Conservation (phyloP, 169 alveolate species). For the Cryptosporidium felis region DNA sequence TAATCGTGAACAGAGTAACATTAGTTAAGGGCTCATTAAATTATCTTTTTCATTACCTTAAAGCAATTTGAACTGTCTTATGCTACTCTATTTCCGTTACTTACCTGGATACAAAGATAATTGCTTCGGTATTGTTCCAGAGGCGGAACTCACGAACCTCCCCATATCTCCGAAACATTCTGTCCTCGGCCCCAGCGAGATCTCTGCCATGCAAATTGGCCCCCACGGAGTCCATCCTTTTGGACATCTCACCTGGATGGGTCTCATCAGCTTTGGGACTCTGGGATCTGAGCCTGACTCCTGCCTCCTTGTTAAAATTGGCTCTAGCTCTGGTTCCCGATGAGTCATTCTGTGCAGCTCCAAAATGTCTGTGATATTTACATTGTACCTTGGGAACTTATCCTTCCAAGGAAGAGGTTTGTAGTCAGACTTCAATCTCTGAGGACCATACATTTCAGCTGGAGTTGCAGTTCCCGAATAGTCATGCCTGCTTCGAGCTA, state of each 20-base stretch:
- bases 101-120: constrained; percentile 61
- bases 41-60: background rate
- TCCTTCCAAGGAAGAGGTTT: constrained; percentile 65
- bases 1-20: background rate
- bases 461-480: constrained; percentile 35
- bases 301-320: constrained; percentile 15
- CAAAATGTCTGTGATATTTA: constrained; percentile 27
- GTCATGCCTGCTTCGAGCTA: constrained; percentile 49
- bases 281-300: constrained; percentile 18
- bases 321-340: constrained; percentile 35
- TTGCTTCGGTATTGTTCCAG: constrained; percentile 41
- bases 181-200: constrained; percentile 61
- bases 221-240: constrained; percentile 72
- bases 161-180: constrained; percentile 61
- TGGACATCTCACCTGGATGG: constrained; percentile 61
- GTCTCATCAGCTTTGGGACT: constrained; percentile 36
- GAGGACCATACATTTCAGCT: constrained; percentile 62
- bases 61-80: background rate
- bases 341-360: constrained; percentile 54
- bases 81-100: background rate
- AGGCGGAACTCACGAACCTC: constrained; percentile 33
- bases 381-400: constrained; percentile 53
- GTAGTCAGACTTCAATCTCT: constrained; percentile 12
- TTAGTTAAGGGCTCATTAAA: background rate
- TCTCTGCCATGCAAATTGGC: constrained; percentile 53